phyloP scores from a whole-genome alignment of 176 grass and related monocot genomes.

The Pharus latifolius region DNA sequence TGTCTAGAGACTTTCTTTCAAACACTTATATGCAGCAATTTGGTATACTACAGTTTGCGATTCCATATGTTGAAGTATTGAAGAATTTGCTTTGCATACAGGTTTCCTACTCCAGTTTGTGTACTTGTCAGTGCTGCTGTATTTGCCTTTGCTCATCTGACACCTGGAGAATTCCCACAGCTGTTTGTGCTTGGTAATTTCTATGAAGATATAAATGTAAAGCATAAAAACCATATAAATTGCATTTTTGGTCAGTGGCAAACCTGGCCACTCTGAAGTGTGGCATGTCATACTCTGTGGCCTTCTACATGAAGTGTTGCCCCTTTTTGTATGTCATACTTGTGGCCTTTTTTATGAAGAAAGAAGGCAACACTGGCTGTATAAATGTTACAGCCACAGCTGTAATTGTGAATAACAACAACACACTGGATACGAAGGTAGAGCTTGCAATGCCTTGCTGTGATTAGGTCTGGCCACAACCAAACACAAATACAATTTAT shows the following conservation, averaged over 20 bases:
- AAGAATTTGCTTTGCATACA: slow-evolving; percentile 20
- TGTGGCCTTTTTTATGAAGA: background rate
- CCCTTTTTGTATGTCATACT: background rate
- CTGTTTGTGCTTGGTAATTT: slow-evolving; percentile 83
- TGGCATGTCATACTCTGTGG: background rate
- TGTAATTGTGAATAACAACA: background rate
- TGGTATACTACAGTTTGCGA: background rate
- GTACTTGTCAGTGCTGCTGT: slow-evolving; percentile 67
- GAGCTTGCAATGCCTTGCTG: background rate
- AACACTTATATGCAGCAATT: background rate
- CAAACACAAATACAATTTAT: background rate
- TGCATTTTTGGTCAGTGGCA: background rate
- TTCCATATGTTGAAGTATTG: background rate
- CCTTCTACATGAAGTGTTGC: background rate
- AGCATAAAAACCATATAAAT: background rate
- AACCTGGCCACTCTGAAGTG: background rate
- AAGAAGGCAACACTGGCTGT: background rate
- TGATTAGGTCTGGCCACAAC: background rate
- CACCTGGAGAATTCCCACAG: slow-evolving; percentile 85
- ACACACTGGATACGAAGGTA: background rate
- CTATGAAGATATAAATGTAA: background rate
- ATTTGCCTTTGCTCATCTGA: slow-evolving; percentile 85
- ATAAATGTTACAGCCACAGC: background rate
- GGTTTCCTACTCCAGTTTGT: slow-evolving; percentile 78
- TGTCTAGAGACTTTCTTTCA: slow-evolving; percentile 7